These are phyloP conservation scores for Jamesozyma spencerorum DNA, from an alignment of 805 yeast species.

Conservation along the genomic window DNA sequence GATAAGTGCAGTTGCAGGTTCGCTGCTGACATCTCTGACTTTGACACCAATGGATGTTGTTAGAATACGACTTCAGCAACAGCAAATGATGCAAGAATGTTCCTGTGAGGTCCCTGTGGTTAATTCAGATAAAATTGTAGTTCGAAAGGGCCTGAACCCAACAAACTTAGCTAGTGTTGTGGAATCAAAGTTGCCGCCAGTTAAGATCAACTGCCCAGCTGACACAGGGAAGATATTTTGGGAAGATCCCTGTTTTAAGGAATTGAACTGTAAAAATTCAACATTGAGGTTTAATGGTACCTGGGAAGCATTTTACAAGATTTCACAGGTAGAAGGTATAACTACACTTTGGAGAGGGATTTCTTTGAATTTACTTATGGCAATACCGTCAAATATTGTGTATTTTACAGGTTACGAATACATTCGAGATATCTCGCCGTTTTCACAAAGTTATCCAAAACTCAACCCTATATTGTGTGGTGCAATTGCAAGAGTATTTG, in stretches of 20 bases:
- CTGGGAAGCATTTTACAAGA: conserved; percentile 58
- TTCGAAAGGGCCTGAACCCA: not conserved
- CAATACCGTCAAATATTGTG: conserved; percentile 85
- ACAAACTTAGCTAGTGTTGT: conserved; percentile 3
- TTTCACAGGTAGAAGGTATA: conserved; percentile 64
- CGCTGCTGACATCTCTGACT: conserved; percentile 59
- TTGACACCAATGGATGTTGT: conserved; percentile 78
- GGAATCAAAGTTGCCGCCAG: conserved; percentile 1
- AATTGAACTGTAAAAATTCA: conserved; percentile 24
- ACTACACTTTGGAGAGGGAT: conserved; percentile 83
- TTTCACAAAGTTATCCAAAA: conserved; percentile 30
- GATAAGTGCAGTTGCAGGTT: conserved; percentile 73
- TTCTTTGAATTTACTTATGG: conserved; percentile 73
- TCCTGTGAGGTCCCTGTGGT: conserved; percentile 16
- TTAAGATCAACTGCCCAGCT: not conserved
- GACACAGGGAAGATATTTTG: conserved; percentile 15
- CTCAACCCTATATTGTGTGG: conserved; percentile 81
- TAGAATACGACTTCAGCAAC: conserved; percentile 69
- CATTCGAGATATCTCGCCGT: conserved; percentile 64
- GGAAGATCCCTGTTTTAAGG: conserved; percentile 29
- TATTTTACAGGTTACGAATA: conserved; percentile 92
- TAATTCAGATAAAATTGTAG: conserved; percentile 16
- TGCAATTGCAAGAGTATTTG: conserved; percentile 65
- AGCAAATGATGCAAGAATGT: conserved; percentile 48
- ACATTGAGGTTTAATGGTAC: conserved; percentile 49